A percentile compares a stretch with the other conserved stretches of the same genome.
These are phyloP conservation scores for Eucalyptus tenuipes DNA, from an alignment of 345 rosid species.

Conservation along the genomic window DNA sequence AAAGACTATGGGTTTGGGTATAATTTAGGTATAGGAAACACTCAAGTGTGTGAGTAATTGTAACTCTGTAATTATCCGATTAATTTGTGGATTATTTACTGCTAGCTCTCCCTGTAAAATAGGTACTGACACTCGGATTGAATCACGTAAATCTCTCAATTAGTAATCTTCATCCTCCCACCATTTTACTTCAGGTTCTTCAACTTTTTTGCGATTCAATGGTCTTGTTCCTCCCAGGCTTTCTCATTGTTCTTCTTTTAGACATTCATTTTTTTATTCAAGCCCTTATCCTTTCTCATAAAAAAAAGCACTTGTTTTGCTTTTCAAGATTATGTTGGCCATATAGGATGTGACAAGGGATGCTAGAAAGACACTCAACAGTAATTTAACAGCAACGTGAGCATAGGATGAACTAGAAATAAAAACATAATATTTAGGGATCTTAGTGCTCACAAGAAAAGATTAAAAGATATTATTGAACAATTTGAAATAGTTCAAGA, in stretches of 20 bases:
- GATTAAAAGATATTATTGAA: not conserved
- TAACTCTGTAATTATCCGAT: no score
- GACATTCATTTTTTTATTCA: not conserved
- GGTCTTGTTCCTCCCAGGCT: not conserved
- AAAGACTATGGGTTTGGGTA: no score
- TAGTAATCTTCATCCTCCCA: not conserved
- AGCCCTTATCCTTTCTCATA: not conserved
- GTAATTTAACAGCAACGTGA: not conserved
- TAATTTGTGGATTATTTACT: no score
- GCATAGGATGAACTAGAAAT: not conserved
- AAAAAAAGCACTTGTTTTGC: not conserved
- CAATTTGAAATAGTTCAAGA: not conserved
- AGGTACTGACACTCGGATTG: rapidly evolving
- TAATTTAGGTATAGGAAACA: no score
- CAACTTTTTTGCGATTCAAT: not conserved
- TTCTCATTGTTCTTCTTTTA: not conserved
- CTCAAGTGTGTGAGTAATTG: no score
- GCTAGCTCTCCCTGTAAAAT: rapidly evolving
- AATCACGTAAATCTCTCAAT: no score
- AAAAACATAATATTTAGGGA: not conserved
- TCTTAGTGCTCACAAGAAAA: not conserved
- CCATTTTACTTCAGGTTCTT: not conserved
- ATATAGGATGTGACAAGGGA: not conserved
- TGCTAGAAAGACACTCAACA: not conserved
- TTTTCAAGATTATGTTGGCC: not conserved